Conservation (phyloP, 768 basidiomycete species). For the Suillus subaureus region DNA sequence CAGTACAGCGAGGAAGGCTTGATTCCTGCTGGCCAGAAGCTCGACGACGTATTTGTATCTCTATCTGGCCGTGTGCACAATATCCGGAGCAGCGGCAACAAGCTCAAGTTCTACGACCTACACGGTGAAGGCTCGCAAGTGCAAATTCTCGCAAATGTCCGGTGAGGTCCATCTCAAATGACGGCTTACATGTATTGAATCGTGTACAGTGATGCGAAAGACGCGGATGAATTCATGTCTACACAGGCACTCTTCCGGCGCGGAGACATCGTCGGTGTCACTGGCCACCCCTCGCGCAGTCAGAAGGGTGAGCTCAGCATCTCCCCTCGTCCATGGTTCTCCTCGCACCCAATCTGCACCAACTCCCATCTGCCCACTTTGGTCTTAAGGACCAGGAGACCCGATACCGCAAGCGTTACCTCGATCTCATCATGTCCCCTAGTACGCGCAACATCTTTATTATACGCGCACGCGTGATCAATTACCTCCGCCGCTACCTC, state of each 20-base stretch:
- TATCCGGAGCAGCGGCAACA: conserved; percentile 79
- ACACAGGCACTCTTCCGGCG: conserved; percentile 88
- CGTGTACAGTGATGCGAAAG: conserved; percentile 56
- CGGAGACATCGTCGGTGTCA: conserved; percentile 95
- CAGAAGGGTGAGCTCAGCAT: conserved; percentile 96
- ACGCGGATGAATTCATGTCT: conserved; percentile 64
- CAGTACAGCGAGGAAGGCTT: conserved; percentile 74
- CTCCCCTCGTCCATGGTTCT: conserved; percentile 76
- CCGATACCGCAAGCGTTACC: conserved; percentile 97
- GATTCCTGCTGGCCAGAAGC: conserved; percentile 66
- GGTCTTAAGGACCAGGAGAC: conserved; percentile 98
- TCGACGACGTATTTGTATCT: conserved; percentile 57
- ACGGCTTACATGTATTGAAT: background rate
- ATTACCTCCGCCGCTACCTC: conserved; percentile 90
- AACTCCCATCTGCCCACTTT: conserved; percentile 88
- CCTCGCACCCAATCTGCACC: conserved; percentile 95
- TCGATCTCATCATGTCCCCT: conserved; percentile 95
- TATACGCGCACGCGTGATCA: conserved; percentile 86
- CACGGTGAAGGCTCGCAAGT: conserved; percentile 91
- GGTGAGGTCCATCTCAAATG: conserved; percentile 43
- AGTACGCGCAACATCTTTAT: conserved; percentile 89
- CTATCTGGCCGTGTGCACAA: conserved; percentile 93
- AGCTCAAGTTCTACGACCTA: conserved; percentile 93
- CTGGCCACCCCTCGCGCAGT: conserved; percentile 86
- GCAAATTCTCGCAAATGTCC: conserved; percentile 93